Conservation (phyloP, 306 rosid genomes). For the Vicia villosa region DNA sequence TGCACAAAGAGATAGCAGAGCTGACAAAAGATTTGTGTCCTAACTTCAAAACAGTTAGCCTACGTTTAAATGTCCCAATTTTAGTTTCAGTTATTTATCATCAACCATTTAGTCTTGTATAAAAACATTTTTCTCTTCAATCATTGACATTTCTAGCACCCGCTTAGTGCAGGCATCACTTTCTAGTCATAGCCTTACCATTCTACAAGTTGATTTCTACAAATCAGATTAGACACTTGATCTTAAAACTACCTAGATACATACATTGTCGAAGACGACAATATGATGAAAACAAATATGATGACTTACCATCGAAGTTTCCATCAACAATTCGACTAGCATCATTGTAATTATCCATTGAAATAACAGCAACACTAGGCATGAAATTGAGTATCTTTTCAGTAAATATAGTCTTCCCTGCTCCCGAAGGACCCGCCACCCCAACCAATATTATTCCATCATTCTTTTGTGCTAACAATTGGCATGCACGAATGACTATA, state of each 20-base stretch:
- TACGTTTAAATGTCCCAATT: not conserved
- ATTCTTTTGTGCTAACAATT: slow-evolving; percentile 81
- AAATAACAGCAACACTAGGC: slow-evolving; percentile 97
- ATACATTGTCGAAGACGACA: no score
- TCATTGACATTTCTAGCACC: slow-evolving; percentile 15
- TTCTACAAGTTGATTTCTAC: slow-evolving; percentile 6
- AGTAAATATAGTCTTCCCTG: slow-evolving; percentile 92
- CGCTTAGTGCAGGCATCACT: not conserved
- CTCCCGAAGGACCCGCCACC: slow-evolving; percentile 98
- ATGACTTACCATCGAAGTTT: slow-evolving; percentile 82
- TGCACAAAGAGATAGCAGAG: slow-evolving; percentile 44
- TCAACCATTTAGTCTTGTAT: not conserved
- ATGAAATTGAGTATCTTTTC: slow-evolving; percentile 89
- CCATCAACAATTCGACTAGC: slow-evolving; percentile 98
- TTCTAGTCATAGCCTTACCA: slow-evolving; percentile 1
- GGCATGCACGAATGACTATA: slow-evolving; percentile 89
- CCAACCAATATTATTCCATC: slow-evolving; percentile 92
- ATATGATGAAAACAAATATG: not conserved
- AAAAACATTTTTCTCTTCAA: not conserved
- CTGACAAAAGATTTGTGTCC: slow-evolving; percentile 21
- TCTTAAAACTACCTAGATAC: not conserved
- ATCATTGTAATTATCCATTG: slow-evolving; percentile 97
- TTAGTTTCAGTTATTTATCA: slow-evolving; percentile 23
- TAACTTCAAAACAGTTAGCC: slow-evolving; percentile 36
- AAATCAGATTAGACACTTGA: not conserved